These are phyloP conservation scores for Plasmopara halstedii DNA, from an alignment of 352 stramenopile genomes.

Conservation along the genomic window DNA sequence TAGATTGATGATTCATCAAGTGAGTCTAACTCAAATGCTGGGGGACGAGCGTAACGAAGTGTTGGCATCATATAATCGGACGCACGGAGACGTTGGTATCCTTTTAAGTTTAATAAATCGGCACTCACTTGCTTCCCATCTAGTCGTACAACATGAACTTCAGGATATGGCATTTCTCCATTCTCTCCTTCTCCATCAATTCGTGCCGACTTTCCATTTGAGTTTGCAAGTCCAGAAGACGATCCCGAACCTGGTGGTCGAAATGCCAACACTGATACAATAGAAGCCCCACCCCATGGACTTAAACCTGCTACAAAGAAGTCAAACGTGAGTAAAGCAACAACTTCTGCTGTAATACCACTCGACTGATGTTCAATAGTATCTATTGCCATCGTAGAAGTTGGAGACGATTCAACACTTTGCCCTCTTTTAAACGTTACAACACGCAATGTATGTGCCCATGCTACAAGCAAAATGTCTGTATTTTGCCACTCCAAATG, in stretches of 20 bases:
- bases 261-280: conserved; percentile 66
- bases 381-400: conserved; percentile 23
- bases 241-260: conserved; percentile 46
- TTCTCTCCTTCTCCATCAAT: conserved; percentile 68
- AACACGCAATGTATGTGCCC: conserved; percentile 71
- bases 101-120: conserved; percentile 65
- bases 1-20: conserved; percentile 41
- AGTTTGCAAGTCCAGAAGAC: conserved; percentile 7
- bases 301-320: conserved; percentile 78
- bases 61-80: conserved; percentile 79
- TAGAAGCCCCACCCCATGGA: conserved; percentile 42
- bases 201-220: conserved; percentile 23
- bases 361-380: conserved; percentile 21
- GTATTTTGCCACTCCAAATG: conserved; percentile 70
- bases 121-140: conserved; percentile 83
- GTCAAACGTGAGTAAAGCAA: conserved; percentile 70
- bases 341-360: conserved; percentile 50
- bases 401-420: conserved; percentile 23
- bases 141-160: conserved; percentile 83
- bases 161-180: conserved; percentile 67
- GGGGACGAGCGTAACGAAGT: conserved; percentile 43
- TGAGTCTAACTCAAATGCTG: conserved; percentile 14
- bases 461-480: conserved; percentile 57
- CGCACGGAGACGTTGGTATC: conserved; percentile 64
- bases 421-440: conserved; percentile 60